Evolutionary conservation across 306 rosid genomes (phyloP).

Genomic region (Glycyrrhiza uralensis): DNA sequence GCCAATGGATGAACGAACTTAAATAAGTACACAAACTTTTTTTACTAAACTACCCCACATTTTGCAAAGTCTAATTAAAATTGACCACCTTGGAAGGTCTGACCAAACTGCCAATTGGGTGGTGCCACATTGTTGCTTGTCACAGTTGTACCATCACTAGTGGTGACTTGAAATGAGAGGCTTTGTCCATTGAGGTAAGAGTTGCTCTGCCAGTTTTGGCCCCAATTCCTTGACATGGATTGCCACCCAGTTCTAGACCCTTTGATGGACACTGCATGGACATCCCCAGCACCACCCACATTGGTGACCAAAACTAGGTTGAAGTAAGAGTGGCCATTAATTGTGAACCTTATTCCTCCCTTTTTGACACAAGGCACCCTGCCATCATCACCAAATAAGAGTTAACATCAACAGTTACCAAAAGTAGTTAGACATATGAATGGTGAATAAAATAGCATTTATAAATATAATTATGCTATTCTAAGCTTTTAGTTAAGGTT

Average conservation of each 20-base stretch:
- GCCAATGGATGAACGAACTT: neutral
- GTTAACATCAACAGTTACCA: neutral
- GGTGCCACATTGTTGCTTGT: constrained; percentile 62
- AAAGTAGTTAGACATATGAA: neutral
- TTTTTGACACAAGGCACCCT: constrained; percentile 80
- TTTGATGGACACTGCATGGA: constrained; percentile 73
- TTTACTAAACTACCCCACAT: neutral
- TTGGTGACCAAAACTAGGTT: constrained; percentile 83
- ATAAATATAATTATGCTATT: neutral
- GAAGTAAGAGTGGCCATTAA: constrained; percentile 94
- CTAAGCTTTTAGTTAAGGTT: neutral
- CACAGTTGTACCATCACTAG: constrained; percentile 75
- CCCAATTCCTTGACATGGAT: constrained; percentile 90
- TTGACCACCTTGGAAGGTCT: constrained; percentile 70
- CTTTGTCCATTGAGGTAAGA: constrained; percentile 71
- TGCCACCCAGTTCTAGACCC: constrained; percentile 83
- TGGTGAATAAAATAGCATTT: neutral
- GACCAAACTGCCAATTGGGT: constrained; percentile 80
- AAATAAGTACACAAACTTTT: constrained; percentile 21
- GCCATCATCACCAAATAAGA: constrained; percentile 2
- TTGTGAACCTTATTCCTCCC: constrained; percentile 90
- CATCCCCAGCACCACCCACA: constrained; percentile 87
- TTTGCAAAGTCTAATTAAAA: constrained; percentile 39
- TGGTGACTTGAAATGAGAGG: constrained; percentile 82
- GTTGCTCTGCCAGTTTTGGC: constrained; percentile 95